A percentile compares a stretch with the other conserved stretches of the same genome.
Evolutionary conservation across 805 yeast genomes (phyloP).

Genomic region (Nakazawaea molendinolei): DNA sequence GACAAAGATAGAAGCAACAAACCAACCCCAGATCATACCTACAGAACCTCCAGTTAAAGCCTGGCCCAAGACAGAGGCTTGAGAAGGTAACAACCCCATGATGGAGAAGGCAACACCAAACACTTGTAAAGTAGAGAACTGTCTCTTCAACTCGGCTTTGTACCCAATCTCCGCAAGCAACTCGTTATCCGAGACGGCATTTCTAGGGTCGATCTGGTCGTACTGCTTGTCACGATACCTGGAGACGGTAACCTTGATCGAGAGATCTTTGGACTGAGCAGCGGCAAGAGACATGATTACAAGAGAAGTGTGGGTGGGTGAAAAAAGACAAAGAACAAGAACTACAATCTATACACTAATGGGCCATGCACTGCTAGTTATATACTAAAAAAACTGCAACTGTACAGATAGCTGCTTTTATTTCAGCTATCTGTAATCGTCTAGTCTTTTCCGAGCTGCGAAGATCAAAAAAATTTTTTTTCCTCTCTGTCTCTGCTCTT

Average conservation of each 20-base stretch:
- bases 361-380: too few species aligned
- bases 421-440: too few species aligned
- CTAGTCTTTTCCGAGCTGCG: too few species aligned
- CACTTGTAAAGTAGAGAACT: slow-evolving; percentile 54
- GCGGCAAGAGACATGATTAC: too few species aligned
- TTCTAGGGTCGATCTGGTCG: slow-evolving; percentile 4
- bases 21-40: slow-evolving; percentile 72
- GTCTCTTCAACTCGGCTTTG: slow-evolving; percentile 59
- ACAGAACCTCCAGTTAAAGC: slow-evolving; percentile 60
- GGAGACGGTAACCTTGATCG: slow-evolving; percentile 7
- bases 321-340: too few species aligned
- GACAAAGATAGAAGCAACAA: slow-evolving; percentile 48
- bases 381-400: too few species aligned
- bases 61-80: slow-evolving; percentile 45
- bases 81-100: slow-evolving; percentile 65
- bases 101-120: slow-evolving; percentile 69
- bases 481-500: too few species aligned
- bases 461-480: too few species aligned
- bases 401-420: too few species aligned
- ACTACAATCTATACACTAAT: too few species aligned
- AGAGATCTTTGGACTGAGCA: slow-evolving; percentile 4
- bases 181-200: slow-evolving; percentile 18
- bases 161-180: slow-evolving; percentile 56
- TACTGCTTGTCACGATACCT: slow-evolving; percentile 1
- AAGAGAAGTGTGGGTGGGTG: too few species aligned